These are phyloP conservation scores for Backusella morwellensis DNA, from an alignment of 192 early-diverging fungal genomes.

Conservation along the genomic window DNA sequence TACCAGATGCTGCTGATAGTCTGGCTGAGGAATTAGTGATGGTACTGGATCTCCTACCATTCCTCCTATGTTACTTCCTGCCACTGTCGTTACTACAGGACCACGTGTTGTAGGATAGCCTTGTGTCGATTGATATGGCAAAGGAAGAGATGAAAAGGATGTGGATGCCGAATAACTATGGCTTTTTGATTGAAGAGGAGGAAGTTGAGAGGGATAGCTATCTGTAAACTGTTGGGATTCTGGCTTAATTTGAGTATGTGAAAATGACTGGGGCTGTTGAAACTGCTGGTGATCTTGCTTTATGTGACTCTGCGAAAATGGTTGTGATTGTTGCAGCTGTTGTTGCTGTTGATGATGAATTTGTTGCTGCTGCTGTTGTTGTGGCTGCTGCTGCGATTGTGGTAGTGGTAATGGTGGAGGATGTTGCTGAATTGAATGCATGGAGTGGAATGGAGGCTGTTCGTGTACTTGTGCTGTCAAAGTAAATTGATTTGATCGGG, in stretches of 20 bases:
- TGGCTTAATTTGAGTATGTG: background rate
- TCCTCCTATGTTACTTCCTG: background rate
- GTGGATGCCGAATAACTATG: background rate
- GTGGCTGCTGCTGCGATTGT: background rate
- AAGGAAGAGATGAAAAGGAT: slow-evolving; percentile 6
- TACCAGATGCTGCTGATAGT: slow-evolving; percentile 10
- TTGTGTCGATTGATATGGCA: background rate
- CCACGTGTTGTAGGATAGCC: background rate
- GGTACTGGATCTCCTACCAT: background rate
- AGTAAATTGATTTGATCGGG: slow-evolving; percentile 2
- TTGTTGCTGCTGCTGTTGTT: background rate
- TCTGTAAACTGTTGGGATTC: background rate
- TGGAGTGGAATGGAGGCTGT: background rate
- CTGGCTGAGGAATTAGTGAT: background rate
- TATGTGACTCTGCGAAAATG: background rate
- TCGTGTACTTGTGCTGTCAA: background rate
- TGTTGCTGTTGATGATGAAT: background rate
- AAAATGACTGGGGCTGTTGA: background rate
- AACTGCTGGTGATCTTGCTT: background rate
- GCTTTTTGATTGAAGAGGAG: slow-evolving; percentile 19
- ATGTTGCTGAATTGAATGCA: background rate
- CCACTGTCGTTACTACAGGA: background rate
- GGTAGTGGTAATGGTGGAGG: background rate
- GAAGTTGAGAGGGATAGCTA: slow-evolving; percentile 22
- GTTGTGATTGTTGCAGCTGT: background rate